Base-by-base conservation (phyloP, 768 basidiomycete genomes). In the Lactarius trivialis region DNA sequence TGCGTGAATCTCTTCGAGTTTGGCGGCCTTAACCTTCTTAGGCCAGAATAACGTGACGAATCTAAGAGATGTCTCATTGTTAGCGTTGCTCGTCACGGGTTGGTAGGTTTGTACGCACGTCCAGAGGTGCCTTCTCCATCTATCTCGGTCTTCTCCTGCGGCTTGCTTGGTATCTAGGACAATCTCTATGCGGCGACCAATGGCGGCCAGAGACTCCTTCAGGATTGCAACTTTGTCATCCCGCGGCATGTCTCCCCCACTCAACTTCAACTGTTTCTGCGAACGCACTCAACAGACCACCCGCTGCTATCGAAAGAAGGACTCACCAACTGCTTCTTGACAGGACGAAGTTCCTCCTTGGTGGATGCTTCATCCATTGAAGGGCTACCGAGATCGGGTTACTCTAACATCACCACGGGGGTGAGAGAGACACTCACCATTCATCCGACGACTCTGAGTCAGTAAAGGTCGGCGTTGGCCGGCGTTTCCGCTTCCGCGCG, bases 21-120 rank as follows among this genome's bases (percentile, higher is more conserved):
- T 97, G 17, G 83, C 85, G 14, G 93, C 92, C 72, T 89, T 93
- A 67, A 98, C 94, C 75, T 95, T 92, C 79, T 96, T 91, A 6
- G 95, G 95, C 95, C 95, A 98, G 76, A 98, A 98, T 58, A 93
- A 80, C 3, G 93, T 94, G 51, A 97, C 93, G 67, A 98, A 98
- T 37, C 92, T 94, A 69, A 48, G 37, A 48, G 48, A 41, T 33
- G 28, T 56, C 17, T 28, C 56, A 55, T 19, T 58, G 28, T 70
- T 45, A 57, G 3, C 1, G 12, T 34, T 30, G 41, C 41, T 50
- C 43, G n/a, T 34, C n/a, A 56, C 14, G 36, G n/a, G 24, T 26
- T 19, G 21, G 37, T 30, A 12, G 41, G 49, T 49, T 48, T 37
- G 24, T 48, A 89, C 93, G 73, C 75, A 95, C 92, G 93, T 91